phyloP scores from a whole-genome alignment of 257 asterid genomes.

The Nicotiana benthamiana region DNA sequence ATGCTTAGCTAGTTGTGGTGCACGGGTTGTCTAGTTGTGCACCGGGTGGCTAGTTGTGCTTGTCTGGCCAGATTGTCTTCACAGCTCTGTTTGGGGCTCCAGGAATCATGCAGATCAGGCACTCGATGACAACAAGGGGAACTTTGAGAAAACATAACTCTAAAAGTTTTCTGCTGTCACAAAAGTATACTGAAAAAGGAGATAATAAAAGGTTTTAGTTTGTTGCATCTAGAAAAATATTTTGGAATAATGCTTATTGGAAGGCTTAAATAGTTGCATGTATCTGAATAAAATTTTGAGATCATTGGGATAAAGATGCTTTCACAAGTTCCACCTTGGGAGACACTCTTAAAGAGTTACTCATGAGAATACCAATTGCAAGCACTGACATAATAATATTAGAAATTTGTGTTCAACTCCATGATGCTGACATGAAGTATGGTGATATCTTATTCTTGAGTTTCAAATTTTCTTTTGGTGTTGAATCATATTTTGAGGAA shows the following conservation, averaged over 20 bases:
- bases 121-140: neutral
- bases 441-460: conserved; percentile 2
- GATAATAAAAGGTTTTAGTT: neutral
- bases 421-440: neutral
- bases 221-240: neutral
- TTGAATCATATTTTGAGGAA: neutral
- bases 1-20: neutral
- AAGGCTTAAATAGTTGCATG: neutral
- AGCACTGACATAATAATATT: neutral
- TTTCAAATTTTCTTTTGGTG: neutral
- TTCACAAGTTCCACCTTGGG: too few species aligned
- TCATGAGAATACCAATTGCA: neutral
- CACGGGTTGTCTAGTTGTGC: neutral
- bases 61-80: neutral
- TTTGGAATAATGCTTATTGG: neutral
- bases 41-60: neutral
- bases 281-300: neutral
- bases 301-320: neutral
- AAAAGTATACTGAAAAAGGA: neutral
- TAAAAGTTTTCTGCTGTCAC: neutral
- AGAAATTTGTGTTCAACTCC: neutral
- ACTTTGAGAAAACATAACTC: neutral
- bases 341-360: too few species aligned
- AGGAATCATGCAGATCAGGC: neutral
- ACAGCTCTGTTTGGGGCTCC: neutral